Percentiles rank a stretch among this genome's conserved stretches.
Evolutionary conservation across 2,329 filamentous ascomycete species (phyloP).

Genomic region (Xenosphaeropsis pyriputrescens): DNA sequence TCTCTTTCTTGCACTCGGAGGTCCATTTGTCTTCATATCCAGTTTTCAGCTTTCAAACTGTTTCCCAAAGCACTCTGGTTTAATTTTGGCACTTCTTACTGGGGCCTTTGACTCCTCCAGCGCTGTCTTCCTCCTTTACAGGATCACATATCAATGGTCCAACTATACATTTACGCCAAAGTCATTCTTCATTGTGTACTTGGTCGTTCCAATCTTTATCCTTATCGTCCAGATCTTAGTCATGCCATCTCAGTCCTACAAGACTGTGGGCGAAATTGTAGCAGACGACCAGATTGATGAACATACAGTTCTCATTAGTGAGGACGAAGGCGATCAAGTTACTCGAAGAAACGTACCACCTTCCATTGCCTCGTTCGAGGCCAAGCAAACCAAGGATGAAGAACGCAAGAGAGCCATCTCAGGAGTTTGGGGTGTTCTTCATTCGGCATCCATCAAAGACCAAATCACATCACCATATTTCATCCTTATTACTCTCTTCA

Average conservation of each 20-base stretch:
- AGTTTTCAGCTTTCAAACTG: constrained; percentile 77
- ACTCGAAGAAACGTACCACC: too few relatives aligned
- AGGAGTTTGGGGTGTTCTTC: constrained; percentile 79
- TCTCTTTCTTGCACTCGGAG: constrained; percentile 62
- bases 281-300: constrained; percentile 44
- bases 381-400: constrained; percentile 50
- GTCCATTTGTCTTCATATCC: constrained; percentile 70
- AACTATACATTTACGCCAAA: constrained; percentile 41
- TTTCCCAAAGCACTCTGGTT: constrained; percentile 60
- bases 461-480: constrained; percentile 79
- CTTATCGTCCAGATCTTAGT: constrained; percentile 50
- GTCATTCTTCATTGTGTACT: constrained; percentile 59
- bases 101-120: constrained; percentile 76
- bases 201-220: constrained; percentile 55
- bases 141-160: constrained; percentile 50
- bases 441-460: constrained; percentile 51
- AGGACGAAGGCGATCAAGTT: constrained; percentile 29
- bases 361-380: constrained; percentile 32
- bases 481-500: constrained; percentile 69
- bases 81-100: constrained; percentile 68
- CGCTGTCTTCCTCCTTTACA: constrained; percentile 62
- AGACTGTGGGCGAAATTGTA: constrained; percentile 73
- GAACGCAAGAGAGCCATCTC: constrained; percentile 49
- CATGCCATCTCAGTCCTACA: constrained; percentile 66
- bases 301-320: constrained; percentile 17